phyloP scores from a whole-genome alignment of 2,329 filamentous ascomycete genomes.

The Ciborinia camelliae region DNA sequence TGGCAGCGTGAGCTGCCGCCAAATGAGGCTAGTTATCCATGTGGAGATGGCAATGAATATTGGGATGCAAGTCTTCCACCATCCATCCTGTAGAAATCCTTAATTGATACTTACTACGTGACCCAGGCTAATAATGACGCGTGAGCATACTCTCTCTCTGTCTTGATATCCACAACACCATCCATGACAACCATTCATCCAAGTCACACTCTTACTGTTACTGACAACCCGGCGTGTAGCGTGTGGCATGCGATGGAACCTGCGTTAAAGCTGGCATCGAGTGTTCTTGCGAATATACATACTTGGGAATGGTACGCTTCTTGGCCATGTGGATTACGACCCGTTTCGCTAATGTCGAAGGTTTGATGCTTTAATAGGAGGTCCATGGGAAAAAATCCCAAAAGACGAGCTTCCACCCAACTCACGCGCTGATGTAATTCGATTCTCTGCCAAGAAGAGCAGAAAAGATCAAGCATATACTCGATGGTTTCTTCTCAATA shows the following conservation, averaged over 20 bases:
- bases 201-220: background rate
- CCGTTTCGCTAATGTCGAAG: background rate
- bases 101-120: background rate
- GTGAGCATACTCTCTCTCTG: background rate
- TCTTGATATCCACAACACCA: background rate
- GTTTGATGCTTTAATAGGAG: background rate
- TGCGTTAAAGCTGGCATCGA: background rate
- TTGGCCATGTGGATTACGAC: background rate
- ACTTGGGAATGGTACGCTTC: conserved; percentile 3
- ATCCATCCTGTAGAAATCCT: background rate
- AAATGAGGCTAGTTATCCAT: background rate
- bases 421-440: background rate
- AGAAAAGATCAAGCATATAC: background rate
- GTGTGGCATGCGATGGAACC: conserved; percentile 3
- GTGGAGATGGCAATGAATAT: conserved; percentile 7
- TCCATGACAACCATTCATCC: no score
- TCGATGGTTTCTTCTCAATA: background rate
- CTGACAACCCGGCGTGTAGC: background rate
- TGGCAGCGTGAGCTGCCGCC: background rate
- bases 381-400: background rate
- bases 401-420: background rate
- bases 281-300: background rate
- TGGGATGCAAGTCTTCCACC: conserved; percentile 6
- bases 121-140: conserved; percentile 1
- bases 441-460: background rate